These are phyloP conservation scores for Hirschfeldia incana DNA, from an alignment of 345 rosid genomes.

Conservation along the genomic window DNA sequence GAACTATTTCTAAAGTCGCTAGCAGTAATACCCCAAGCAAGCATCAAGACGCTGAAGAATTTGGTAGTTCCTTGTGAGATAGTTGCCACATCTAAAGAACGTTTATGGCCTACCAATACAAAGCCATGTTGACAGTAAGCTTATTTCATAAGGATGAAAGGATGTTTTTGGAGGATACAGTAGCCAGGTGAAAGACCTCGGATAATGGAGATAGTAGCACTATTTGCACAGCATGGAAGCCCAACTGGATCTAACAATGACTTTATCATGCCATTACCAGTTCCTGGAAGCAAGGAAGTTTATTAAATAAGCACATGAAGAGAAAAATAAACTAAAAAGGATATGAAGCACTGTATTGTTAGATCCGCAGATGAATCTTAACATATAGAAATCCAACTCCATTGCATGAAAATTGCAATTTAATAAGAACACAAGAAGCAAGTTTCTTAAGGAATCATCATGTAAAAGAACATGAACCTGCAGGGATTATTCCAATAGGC, in stretches of 20 bases:
- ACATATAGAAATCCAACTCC: too few relatives aligned
- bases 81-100: constrained; percentile 81
- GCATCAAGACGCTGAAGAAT: constrained; percentile 85
- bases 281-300: constrained; percentile 52
- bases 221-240: constrained; percentile 58
- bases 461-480: constrained; percentile 51
- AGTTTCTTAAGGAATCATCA: background rate
- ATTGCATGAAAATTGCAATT: too few relatives aligned
- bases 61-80: constrained; percentile 66
- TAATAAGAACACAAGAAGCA: background rate
- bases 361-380: too few relatives aligned
- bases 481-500: constrained; percentile 87
- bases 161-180: background rate
- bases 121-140: constrained; percentile 5
- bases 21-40: constrained; percentile 79
- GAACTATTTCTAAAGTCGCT: background rate
- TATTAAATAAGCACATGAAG: background rate
- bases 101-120: constrained; percentile 66
- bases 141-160: background rate
- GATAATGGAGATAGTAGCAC: constrained; percentile 74
- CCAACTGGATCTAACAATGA: constrained; percentile 79
- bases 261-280: constrained; percentile 93
- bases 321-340: too few relatives aligned
- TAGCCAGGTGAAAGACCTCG: constrained; percentile 43
- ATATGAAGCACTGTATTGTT: too few relatives aligned